Evolutionary conservation across 1,139 yeast species (phyloP), one percentile per base, ranked within the genome.

Genomic region (Zygoascus sp.): DNA sequence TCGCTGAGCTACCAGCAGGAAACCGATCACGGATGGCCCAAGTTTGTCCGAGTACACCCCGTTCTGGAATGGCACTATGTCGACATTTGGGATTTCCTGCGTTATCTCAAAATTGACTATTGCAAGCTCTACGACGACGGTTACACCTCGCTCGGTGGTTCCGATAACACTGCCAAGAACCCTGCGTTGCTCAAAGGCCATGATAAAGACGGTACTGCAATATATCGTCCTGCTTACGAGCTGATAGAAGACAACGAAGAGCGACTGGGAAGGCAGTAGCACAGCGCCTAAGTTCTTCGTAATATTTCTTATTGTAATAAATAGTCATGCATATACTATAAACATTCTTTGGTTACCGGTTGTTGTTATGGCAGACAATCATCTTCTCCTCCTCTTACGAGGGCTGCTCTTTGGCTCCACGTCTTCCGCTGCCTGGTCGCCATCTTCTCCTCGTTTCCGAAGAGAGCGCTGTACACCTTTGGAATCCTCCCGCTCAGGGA

Each of bases 1-100:
- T 54, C 67, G 11, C 69, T 88, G 32, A 53, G 69, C 13, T 73
- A 73, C 47, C 75, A 82, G 50, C 89, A 85, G 57, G 62, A 59
- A 35, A 88, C 96, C 0, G 96, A 88, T 60, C 83, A 79, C 52
- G 80, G 87, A 45, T 88, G 96, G 96, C 96, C 96, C n/a, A 68
- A 70, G 32, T 88, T 88, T 61, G 65, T 81, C 53, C 68, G 96
- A 40, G 72, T 87, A 8, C 92, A 87, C 58, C 96, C 96, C 0
- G 82, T 88, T 10, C 70, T 88, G 43, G 83, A 84, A 46, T 88
- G 96, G 96, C 75, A 75, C 39, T 86, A 84, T 57, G 75, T 74
- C 22, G 87, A 87, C 50, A 73, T 88, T 3, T 88, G 96, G 96
- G 81, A 77, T 56, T 70, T 79, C 49, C 68, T 84, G 47, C 60